These are phyloP conservation scores for Aspergillus novofumigatus DNA, from an alignment of 2,329 filamentous ascomycete species.

Conservation along the genomic window DNA sequence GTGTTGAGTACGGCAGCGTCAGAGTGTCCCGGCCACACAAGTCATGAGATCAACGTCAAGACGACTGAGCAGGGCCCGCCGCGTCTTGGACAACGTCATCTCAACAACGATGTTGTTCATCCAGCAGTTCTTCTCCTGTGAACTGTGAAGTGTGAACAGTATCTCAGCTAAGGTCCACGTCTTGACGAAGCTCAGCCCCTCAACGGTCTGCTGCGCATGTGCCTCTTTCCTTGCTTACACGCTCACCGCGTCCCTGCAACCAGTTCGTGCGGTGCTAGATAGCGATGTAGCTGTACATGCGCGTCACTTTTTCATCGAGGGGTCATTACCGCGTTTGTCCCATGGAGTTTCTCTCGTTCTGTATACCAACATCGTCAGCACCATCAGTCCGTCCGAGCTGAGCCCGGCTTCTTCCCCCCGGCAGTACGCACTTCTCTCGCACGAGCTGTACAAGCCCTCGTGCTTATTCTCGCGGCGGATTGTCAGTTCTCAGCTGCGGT, in stretches of 20 bases:
- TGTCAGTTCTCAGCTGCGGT: not conserved
- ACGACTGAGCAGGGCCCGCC: constrained; percentile 31
- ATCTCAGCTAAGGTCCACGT: constrained; percentile 28
- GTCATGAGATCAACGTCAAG: constrained; percentile 33
- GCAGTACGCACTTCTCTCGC: constrained; percentile 37
- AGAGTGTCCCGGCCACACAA: constrained; percentile 15
- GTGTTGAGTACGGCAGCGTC: constrained; percentile 24
- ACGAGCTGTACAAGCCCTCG: constrained; percentile 36
- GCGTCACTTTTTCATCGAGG: too few relatives aligned
- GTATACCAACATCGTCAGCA: constrained; percentile 35
- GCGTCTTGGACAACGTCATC: constrained; percentile 39
- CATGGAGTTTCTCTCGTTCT: too few relatives aligned
- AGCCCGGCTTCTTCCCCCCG: constrained; percentile 38
- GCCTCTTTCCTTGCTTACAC: constrained; percentile 4
- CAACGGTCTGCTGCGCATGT: constrained; percentile 5
- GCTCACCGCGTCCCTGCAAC: too few relatives aligned
- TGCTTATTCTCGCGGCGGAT: constrained; percentile 32
- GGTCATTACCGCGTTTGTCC: too few relatives aligned
- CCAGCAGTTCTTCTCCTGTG: constrained; percentile 43
- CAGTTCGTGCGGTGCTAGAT: too few relatives aligned
- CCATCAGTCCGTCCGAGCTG: constrained; percentile 37
- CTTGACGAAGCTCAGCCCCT: not conserved
- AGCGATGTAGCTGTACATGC: too few relatives aligned
- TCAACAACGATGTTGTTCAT: constrained; percentile 40
- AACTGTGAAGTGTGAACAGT: constrained; percentile 47